phyloP scores from a whole-genome alignment of 2,329 filamentous ascomycete species.

The Furcasterigmium furcatum region DNA sequence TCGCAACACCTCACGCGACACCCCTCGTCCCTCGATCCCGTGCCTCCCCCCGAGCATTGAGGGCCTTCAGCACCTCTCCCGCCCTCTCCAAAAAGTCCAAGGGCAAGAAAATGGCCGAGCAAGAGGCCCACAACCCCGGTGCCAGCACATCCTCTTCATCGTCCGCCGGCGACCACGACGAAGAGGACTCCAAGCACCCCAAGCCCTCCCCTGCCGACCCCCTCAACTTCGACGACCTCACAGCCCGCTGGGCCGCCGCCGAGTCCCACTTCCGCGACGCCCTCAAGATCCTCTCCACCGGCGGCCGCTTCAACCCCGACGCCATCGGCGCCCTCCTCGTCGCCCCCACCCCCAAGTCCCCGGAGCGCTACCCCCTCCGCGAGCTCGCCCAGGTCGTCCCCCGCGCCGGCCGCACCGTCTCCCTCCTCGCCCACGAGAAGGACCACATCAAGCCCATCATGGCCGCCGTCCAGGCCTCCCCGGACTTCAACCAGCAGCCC shows the following conservation, averaged over 20 bases:
- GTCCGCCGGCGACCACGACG: conserved; percentile 12
- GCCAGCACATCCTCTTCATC: conserved; percentile 6
- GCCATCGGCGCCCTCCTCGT: conserved; percentile 43
- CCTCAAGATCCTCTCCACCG: conserved; percentile 39
- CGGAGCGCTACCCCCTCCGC: conserved; percentile 42
- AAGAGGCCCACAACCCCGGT: conserved; percentile 9
- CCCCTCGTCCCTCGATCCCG: background rate
- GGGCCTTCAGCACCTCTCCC: conserved; percentile 24
- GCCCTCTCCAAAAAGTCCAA: conserved; percentile 35
- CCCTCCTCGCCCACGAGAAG: conserved; percentile 37
- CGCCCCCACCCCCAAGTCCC: conserved; percentile 21
- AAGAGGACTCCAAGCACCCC: conserved; percentile 17
- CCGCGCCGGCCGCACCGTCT: conserved; percentile 35
- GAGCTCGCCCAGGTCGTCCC: conserved; percentile 54
- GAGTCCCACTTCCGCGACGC: conserved; percentile 36
- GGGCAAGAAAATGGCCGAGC: conserved; percentile 13
- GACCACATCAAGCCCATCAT: conserved; percentile 51
- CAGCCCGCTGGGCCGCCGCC: conserved; percentile 35
- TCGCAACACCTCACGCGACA: background rate
- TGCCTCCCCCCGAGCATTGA: conserved; percentile 6
- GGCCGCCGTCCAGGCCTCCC: conserved; percentile 48
- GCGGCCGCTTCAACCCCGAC: conserved; percentile 51
- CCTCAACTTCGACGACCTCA: conserved; percentile 45
- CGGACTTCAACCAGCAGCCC: conserved; percentile 59
- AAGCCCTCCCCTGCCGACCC: conserved; percentile 36